Base-by-base conservation (phyloP, 805 yeast genomes). In the Jamesozyma jinghongensis region DNA sequence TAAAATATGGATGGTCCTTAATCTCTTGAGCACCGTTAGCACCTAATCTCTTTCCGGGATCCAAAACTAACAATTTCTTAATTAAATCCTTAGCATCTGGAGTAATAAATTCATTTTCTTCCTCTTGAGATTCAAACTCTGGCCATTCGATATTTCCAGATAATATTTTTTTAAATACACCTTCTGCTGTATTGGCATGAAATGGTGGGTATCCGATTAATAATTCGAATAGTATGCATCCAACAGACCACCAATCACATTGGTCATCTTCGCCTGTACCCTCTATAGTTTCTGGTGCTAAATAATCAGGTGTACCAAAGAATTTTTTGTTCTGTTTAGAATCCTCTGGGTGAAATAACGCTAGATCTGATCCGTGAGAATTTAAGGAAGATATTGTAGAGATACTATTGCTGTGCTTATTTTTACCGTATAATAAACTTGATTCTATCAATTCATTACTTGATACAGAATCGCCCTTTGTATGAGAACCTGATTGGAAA, bases 251-350 rank as follows among this genome's bases (percentile, higher is more conserved):
- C 98, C 98, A 79, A 49, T 62, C 67, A 46, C 63, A 47, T 20
- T 79, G 74, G 47, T 78, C 87, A 45, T 79, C 84, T 57, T 90
- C 96, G 0, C 84, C 81, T 1, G 72, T 69, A 31, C 97, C 97
- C 32, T 73, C 68, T 46, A 92, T 86, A 0, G 96, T 88, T 57
- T 92, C 99, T 0, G 99, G 99, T 0, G 99, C 94, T 31, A 94
- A 71, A 61, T 92, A 92, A 59, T 92, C 98, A 0, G 99, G 99
- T 0, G 99, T 92, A 0, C 99, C 99, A 26, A 87, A 95, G 53
- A 90, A 88, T 46, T 73, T 74, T 51, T 78, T 74, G 19, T 70
- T 66, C 39, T 73, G 75, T 28, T 49, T 69, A 3, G 70, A 59
- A 42, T 72, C 73, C 19, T 71, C 71, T 1, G 95, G 94, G 57